Conservation (phyloP, 352 stramenopile genomes). For the Pythium aquatile region DNA sequence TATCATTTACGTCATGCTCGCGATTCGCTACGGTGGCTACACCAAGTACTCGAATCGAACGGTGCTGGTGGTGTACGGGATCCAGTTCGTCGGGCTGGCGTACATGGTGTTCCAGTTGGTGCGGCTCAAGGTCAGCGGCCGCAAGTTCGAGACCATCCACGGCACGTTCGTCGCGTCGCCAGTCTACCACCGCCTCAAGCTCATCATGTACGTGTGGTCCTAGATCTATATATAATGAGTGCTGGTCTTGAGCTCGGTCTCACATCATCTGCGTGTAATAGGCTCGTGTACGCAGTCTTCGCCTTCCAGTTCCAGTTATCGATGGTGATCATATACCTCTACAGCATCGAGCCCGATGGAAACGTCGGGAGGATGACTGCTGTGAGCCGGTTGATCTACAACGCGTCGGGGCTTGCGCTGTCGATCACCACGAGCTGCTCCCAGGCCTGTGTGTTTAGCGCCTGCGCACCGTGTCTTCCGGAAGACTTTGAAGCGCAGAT, state of each 20-base stretch:
- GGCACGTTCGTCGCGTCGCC: conserved; percentile 62
- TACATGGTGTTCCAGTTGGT: conserved; percentile 53
- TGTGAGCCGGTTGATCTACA: conserved; percentile 17
- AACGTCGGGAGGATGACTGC: background rate
- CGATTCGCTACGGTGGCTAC: conserved; percentile 41
- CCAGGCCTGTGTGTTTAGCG: conserved; percentile 16
- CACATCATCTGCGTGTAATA: conserved; percentile 4
- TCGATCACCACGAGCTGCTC: conserved; percentile 22
- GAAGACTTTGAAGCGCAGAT: conserved; percentile 23
- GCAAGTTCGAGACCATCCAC: conserved; percentile 66
- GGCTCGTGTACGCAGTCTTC: conserved; percentile 59
- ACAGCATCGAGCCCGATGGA: background rate
- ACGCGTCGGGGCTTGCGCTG: conserved; percentile 5
- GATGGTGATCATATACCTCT: background rate
- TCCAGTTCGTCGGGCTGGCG: conserved; percentile 46
- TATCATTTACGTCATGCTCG: conserved; percentile 18
- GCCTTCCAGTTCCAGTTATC: conserved; percentile 54
- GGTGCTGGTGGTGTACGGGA: conserved; percentile 41
- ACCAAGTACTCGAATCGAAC: conserved; percentile 44
- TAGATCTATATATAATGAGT: no score
- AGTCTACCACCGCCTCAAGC: conserved; percentile 67
- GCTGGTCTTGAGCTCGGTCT: background rate
- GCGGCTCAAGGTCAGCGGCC: conserved; percentile 43
- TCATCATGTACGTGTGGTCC: conserved; percentile 44
- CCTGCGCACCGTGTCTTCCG: conserved; percentile 11